Percentiles rank a stretch among this genome's conserved stretches.
Conservation (phyloP, 83 land plant genomes). For the Thuja plicata region DNA sequence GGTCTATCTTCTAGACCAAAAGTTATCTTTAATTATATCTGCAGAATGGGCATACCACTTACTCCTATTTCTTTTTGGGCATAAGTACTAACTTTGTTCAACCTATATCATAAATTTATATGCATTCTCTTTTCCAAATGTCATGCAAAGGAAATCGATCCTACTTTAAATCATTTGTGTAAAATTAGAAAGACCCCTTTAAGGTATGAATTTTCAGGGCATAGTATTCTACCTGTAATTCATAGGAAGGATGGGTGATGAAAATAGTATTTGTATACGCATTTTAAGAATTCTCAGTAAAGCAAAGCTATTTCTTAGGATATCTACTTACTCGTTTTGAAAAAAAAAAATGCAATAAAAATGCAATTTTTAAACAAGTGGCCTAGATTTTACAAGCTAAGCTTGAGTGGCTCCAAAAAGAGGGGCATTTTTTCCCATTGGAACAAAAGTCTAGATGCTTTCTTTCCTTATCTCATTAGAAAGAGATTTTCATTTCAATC, state of each 20-base stretch:
- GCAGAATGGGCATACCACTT: not conserved
- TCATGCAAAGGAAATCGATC: too few species aligned
- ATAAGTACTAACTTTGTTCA: too few species aligned
- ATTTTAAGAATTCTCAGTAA: not conserved
- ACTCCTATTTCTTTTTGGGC: not conserved
- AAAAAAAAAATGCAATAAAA: too few species aligned
- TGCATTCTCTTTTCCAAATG: too few species aligned
- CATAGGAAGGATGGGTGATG: too few species aligned
- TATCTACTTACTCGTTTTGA: not conserved
- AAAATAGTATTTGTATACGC: not conserved
- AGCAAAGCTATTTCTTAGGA: not conserved
- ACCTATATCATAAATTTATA: too few species aligned
- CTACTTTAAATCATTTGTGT: too few species aligned
- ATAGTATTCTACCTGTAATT: too few species aligned
- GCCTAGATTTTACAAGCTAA: not conserved
- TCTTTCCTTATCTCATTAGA: not conserved
- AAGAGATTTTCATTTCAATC: not conserved
- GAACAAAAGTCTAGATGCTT: not conserved
- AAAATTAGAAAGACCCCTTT: too few species aligned
- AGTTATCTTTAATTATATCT: not conserved
- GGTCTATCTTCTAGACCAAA: not conserved
- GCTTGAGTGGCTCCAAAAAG: not conserved
- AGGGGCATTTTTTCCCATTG: not conserved
- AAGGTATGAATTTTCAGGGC: too few species aligned
- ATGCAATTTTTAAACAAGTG: not conserved